Evolutionary conservation across 2,329 filamentous ascomycete species (phyloP).

Genomic region (Paracoccidioides brasiliensis): DNA sequence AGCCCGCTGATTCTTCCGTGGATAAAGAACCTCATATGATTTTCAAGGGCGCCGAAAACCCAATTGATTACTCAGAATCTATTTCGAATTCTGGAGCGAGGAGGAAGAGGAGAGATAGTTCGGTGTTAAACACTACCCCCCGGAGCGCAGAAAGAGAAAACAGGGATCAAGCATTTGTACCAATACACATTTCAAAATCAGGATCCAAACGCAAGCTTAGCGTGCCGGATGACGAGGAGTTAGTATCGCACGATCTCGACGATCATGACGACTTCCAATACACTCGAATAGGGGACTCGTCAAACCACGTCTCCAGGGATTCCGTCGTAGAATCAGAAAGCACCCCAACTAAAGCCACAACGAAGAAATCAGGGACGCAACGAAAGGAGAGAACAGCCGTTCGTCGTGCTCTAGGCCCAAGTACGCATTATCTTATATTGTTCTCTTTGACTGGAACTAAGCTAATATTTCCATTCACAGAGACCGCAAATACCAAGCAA

Average conservation of each 20-base stretch:
- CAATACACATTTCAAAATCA: slow-evolving; percentile 23
- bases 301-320: background rate
- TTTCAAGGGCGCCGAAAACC: slow-evolving; percentile 17
- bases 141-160: slow-evolving; percentile 5
- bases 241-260: background rate
- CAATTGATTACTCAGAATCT: slow-evolving; percentile 19
- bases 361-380: slow-evolving; percentile 7
- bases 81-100: slow-evolving; percentile 31
- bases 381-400: slow-evolving; percentile 5
- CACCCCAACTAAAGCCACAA: slow-evolving; percentile 1
- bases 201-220: slow-evolving; percentile 47
- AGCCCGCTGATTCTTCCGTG: slow-evolving; percentile 31
- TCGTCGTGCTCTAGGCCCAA: slow-evolving; percentile 24
- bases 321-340: slow-evolving; percentile 2
- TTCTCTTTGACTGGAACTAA: background rate
- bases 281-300: slow-evolving; percentile 22
- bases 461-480: slow-evolving; percentile 18
- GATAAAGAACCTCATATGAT: slow-evolving; percentile 19
- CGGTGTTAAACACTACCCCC: slow-evolving; percentile 28
- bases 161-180: slow-evolving; percentile 7
- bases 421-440: slow-evolving; percentile 19
- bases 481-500: slow-evolving; percentile 38
- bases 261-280: slow-evolving; percentile 34
- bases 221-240: slow-evolving; percentile 38
- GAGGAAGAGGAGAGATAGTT: slow-evolving; percentile 38